A percentile compares a stretch with the other conserved stretches of the same genome.
These are phyloP conservation scores for Maudiozyma turicensis DNA, from an alignment of 805 yeast genomes.

Conservation along the genomic window DNA sequence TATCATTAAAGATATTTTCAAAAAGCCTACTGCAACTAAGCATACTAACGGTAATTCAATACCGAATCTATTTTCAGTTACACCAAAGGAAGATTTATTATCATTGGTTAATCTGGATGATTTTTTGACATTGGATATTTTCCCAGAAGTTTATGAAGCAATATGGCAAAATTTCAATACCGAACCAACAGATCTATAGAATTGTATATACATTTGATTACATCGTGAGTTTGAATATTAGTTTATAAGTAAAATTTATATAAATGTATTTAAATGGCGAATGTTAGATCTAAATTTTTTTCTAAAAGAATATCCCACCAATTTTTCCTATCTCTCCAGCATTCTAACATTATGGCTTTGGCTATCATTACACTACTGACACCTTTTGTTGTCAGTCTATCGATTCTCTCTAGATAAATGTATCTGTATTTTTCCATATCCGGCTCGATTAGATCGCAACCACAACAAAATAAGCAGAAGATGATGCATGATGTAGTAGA, in stretches of 20 bases:
- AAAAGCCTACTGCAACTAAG: neutral
- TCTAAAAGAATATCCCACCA: conserved; percentile 19
- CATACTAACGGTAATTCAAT: neutral
- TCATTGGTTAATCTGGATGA: conserved; percentile 1
- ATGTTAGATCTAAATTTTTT: conserved; percentile 12
- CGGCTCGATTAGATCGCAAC: conserved; percentile 15
- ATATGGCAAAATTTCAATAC: neutral
- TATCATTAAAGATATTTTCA: no score
- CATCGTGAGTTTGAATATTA: neutral
- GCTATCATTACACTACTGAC: conserved; percentile 16
- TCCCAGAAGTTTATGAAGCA: conserved; percentile 3
- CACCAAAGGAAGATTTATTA: neutral
- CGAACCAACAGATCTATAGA: neutral
- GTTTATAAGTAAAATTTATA: neutral
- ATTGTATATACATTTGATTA: no score
- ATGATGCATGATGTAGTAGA: conserved; percentile 10
- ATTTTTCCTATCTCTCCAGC: conserved; percentile 13
- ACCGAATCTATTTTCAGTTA: no score
- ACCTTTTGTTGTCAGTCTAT: conserved; percentile 8
- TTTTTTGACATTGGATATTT: conserved; percentile 2
- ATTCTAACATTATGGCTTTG: conserved; percentile 13
- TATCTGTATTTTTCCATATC: conserved; percentile 6
- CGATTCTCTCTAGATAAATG: conserved; percentile 7
- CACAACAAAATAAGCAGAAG: conserved; percentile 17
- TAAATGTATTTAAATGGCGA: conserved; percentile 8